Percentiles rank a stretch among this genome's conserved stretches.
Conservation (phyloP, 352 stramenopile species). For the Pythium vanterpoolii region DNA sequence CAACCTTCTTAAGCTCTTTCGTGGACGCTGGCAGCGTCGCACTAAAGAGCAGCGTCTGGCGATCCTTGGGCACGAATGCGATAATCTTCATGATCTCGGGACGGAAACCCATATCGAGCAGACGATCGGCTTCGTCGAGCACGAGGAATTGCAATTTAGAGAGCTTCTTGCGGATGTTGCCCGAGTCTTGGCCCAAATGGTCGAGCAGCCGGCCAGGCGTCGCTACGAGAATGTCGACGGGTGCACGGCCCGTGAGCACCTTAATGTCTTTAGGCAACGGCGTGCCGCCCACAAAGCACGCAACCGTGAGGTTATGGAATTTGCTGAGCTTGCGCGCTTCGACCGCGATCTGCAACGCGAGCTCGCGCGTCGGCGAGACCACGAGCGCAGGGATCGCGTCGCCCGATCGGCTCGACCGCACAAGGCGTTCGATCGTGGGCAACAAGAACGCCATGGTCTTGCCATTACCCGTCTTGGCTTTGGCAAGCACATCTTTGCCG, state of each 20-base stretch:
- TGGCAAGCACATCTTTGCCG: constrained; percentile 84
- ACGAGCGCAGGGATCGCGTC: constrained; percentile 69
- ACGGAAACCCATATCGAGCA: constrained; percentile 96
- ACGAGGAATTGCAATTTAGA: constrained; percentile 58
- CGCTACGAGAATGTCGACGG: constrained; percentile 93
- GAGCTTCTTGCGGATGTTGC: constrained; percentile 63
- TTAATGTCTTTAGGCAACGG: constrained; percentile 75
- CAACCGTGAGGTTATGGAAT: constrained; percentile 74
- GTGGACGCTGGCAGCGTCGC: constrained; percentile 91
- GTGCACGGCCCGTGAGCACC: constrained; percentile 28
- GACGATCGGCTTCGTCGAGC: constrained; percentile 96
- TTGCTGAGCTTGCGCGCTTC: constrained; percentile 85
- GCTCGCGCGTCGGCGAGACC: constrained; percentile 88
- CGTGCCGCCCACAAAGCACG: constrained; percentile 86
- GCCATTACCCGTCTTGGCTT: constrained; percentile 76
- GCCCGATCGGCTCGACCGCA: constrained; percentile 44
- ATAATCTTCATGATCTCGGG: constrained; percentile 91
- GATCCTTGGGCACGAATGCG: constrained; percentile 39
- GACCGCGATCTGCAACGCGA: constrained; percentile 89
- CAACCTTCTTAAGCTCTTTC: constrained; percentile 83
- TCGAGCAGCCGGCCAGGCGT: constrained; percentile 96
- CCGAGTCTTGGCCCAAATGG: constrained; percentile 92
- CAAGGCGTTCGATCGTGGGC: constrained; percentile 53
- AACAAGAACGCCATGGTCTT: constrained; percentile 83
- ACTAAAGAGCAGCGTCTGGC: constrained; percentile 96